Percentiles rank a stretch among this genome's conserved stretches.
Conservation (phyloP, 208 protist species). For the Acanthamoeba castellanii region DNA sequence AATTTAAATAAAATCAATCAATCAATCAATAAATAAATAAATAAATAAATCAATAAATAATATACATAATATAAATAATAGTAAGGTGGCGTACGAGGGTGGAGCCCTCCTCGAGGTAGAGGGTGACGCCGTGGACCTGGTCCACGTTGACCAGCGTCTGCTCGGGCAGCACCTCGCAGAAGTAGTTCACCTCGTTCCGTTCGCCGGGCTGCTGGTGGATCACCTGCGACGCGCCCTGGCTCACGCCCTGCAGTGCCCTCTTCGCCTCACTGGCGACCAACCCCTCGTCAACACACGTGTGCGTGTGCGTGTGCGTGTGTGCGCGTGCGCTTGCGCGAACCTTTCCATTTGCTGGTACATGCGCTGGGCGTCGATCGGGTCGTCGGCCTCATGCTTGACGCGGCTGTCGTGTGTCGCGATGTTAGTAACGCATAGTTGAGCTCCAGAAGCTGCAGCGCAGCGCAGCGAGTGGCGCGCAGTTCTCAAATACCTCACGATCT, state of each 20-base stretch:
- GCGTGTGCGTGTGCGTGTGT: neutral
- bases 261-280: slow-evolving; percentile 16
- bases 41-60: neutral
- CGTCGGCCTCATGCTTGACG: neutral
- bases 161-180: slow-evolving; percentile 57
- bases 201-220: slow-evolving; percentile 63
- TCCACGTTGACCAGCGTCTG: slow-evolving; percentile 58
- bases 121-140: neutral
- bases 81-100: neutral
- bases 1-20: neutral
- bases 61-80: neutral
- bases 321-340: neutral
- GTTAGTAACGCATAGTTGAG: neutral
- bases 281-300: neutral
- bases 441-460: no score
- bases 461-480: neutral
- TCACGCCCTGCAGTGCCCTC: neutral
- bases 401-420: neutral
- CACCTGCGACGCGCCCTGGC: neutral
- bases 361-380: neutral
- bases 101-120: slow-evolving; percentile 64
- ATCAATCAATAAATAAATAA: neutral
- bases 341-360: slow-evolving; percentile 68
- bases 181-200: neutral
- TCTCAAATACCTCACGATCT: neutral